Evolutionary conservation across 306 rosid genomes (phyloP), one percentile per base, ranked within the genome.

Genomic region (Glycine latifolia): DNA sequence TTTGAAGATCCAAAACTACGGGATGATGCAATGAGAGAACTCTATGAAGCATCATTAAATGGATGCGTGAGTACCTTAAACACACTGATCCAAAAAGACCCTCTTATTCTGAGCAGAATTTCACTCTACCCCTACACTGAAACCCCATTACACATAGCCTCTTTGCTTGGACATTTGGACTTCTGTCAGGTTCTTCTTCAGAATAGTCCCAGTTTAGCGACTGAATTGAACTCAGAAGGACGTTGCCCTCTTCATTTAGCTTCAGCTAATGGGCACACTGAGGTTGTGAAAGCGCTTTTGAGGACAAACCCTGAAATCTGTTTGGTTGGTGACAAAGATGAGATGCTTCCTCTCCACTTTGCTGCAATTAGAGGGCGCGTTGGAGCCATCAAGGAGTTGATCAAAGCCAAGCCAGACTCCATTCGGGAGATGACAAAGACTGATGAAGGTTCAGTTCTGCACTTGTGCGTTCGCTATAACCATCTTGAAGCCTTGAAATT

Each of bases 211-310:
- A 33, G 15, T 61, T 55, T 75, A 14, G 81, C 75, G 1, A 9
- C 1, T 50, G 86, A 82, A 75, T 66, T 53, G 10, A 48, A 82
- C 77, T 79, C 82, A 33, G 54, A 74, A 60, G 89, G 86, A 26
- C 86, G 76, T 46, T 67, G 60, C 12, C 82, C 89, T 83, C 86
- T 86, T 79, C 86, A 86, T 62, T 53, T 82, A 3, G 84, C 89
- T 17, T 75, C 86, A 0, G 79, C 73, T 5, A 66, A 61, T 35
- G 89, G 86, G 2, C 84, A 82, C 79, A 61, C 82, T 44, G 79
- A 82, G n/a, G 54, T 79, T 0, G 89, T 79, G 20, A 79, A 82
- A 69, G 54, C 59, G 3, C 61, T 82, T 35, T 54, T 79, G 79
- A 10, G 5, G 8, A 68, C 72, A 49, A 75, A 82, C 37, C 0